Evolutionary conservation across 345 rosid genomes (phyloP), one percentile per base, ranked within the genome.

Genomic region (Acer saccharum): DNA sequence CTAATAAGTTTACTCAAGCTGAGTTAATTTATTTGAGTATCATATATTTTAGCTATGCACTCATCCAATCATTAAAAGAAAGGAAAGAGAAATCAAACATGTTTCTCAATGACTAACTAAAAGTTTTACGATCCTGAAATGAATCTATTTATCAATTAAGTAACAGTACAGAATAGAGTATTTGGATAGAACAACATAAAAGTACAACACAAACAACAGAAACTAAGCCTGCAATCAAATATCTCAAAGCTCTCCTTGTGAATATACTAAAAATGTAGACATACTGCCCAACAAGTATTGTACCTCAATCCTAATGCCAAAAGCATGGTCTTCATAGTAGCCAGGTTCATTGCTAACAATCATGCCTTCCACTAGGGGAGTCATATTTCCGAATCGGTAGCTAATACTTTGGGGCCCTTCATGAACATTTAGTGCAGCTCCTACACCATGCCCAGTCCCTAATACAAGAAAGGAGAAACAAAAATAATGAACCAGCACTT

Each of bases 371-470:
- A 87, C 91, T 80, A 93, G 77, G 74, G 98, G 87, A 54, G 93
- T 92, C 80, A 78, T 81, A 86, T 96, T 96, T 76, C 99, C 99
- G 76, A 77, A 93, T 66, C 98, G 86, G 78, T 77, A 96, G 85
- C 98, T 95, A 64, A 95, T 95, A 83, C 98, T 87, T 84, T 95
- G 99, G 81, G 99, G 99, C 27, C 99, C 99, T 84, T 95, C 99
- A 80, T 95, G 99, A 68, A 95, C 98, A 84, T 93, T 95, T 71
- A 95, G 81, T 60, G 97, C 98, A 46, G 98, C 99, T 52, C 99
- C 99, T 62, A 92, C 99, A 0, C 99, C 98, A 76, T 96, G 99
- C 17, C 98, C 99, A 14, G 98, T 93, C 80, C 98, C 99, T 96
- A 83, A 76, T 61, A 57, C 81, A 79, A 52, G 76, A 65, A 83